Conservation (phyloP, 768 basidiomycete species). For the Serendipita indica region DNA sequence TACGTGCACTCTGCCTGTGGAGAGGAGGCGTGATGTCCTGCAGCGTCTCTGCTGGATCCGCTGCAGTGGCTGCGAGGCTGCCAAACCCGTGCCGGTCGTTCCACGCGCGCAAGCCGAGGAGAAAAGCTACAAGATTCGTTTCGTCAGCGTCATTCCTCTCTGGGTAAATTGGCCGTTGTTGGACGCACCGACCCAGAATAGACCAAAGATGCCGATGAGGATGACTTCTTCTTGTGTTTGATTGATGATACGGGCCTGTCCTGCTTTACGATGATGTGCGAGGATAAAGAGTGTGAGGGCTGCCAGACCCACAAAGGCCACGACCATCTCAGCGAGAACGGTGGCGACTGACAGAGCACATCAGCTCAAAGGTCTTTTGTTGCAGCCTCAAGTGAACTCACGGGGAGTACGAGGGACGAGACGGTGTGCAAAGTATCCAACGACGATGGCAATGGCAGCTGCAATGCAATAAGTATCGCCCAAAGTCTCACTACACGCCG, state of each 20-base stretch:
- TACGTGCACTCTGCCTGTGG: not conserved
- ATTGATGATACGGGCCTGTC: slow-evolving; percentile 31
- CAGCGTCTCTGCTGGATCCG: not conserved
- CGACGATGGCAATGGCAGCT: slow-evolving; percentile 5
- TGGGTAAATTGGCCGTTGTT: not conserved
- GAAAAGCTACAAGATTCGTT: not conserved
- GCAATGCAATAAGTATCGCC: not conserved
- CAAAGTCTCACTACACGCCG: not conserved
- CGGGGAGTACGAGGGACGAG: not conserved
- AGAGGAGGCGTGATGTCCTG: not conserved
- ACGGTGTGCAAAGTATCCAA: not conserved
- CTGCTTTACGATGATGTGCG: not conserved
- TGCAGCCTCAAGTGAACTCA: not conserved
- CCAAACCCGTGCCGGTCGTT: not conserved
- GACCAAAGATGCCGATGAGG: slow-evolving; percentile 52
- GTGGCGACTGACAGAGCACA: not conserved
- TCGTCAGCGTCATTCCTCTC: not conserved
- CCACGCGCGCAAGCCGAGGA: not conserved
- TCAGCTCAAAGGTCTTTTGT: not conserved
- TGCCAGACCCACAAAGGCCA: slow-evolving; percentile 3
- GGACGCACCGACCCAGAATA: slow-evolving; percentile 64
- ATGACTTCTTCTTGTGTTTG: slow-evolving; percentile 60
- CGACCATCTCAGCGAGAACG: slow-evolving; percentile 6
- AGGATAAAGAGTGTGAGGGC: slow-evolving; percentile 5
- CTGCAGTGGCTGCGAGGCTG: not conserved